Evolutionary conservation across 371 early-diverging fungal genomes (phyloP).

Genomic region (Apophysomyces ossiformis): DNA sequence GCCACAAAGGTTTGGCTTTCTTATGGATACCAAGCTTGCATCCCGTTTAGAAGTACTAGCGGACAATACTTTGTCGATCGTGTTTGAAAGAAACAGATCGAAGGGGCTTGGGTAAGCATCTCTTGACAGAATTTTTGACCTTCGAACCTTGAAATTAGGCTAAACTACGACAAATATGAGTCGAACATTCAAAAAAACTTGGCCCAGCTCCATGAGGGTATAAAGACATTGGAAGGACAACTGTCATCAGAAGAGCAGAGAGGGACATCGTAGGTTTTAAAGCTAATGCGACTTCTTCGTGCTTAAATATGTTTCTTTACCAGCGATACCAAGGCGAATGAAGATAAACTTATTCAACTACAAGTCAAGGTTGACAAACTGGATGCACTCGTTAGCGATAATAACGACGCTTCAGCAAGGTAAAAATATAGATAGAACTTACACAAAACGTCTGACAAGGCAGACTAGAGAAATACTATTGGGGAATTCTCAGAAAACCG

Average conservation of each 20-base stretch:
- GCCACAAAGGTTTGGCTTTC: background rate
- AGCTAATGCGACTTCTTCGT: background rate
- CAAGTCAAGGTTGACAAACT: constrained; percentile 67
- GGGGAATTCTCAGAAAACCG: constrained; percentile 39
- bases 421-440: constrained; percentile 16
- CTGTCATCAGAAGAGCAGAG: constrained; percentile 66
- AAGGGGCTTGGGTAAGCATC: constrained; percentile 48
- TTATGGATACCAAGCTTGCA: constrained; percentile 61
- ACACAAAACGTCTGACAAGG: background rate
- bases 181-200: constrained; percentile 60
- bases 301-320: background rate
- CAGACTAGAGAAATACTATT: constrained; percentile 34
- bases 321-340: constrained; percentile 61
- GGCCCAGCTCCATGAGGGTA: constrained; percentile 56
- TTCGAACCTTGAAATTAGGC: constrained; percentile 27
- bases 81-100: constrained; percentile 68
- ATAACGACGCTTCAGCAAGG: constrained; percentile 55
- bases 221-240: constrained; percentile 61
- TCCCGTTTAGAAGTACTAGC: constrained; percentile 60
- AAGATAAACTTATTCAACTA: constrained; percentile 63
- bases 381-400: constrained; percentile 60
- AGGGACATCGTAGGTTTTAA: constrained; percentile 50
- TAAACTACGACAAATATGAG: constrained; percentile 65
- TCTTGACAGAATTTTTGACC: background rate
- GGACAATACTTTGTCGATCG: constrained; percentile 63